phyloP scores from a whole-genome alignment of 2,329 filamentous ascomycete species.

The Fusarium verticillioides region DNA sequence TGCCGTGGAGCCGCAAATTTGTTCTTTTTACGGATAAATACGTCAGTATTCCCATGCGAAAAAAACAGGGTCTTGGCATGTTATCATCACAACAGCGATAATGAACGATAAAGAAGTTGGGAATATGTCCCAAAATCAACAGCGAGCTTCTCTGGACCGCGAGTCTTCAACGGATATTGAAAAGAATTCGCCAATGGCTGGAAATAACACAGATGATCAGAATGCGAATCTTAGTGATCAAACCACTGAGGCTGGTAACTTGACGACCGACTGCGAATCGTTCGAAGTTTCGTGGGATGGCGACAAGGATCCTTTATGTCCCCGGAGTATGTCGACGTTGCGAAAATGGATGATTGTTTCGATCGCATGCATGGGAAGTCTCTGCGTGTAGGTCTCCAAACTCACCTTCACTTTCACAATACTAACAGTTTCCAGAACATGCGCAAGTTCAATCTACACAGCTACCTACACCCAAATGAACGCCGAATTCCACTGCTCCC shows the following conservation, averaged over 20 bases:
- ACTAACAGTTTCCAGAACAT: constrained; percentile 65
- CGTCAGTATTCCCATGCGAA: neutral
- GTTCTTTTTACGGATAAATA: neutral
- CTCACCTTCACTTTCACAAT: fast-evolving
- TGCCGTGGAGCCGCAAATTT: constrained; percentile 10
- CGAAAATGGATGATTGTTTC: constrained; percentile 32
- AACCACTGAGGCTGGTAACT: constrained; percentile 9
- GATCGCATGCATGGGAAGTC: constrained; percentile 24
- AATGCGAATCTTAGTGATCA: constrained; percentile 17
- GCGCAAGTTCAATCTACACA: constrained; percentile 79
- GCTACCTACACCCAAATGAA: constrained; percentile 34
- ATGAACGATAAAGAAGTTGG: neutral
- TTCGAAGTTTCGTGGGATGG: constrained; percentile 22
- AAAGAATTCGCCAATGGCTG: neutral
- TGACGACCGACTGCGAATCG: neutral
- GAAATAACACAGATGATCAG: neutral
- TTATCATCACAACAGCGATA: neutral
- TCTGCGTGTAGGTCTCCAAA: constrained; percentile 19
- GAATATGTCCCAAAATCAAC: neutral
- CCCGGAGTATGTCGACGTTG: constrained; percentile 17
- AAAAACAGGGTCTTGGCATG: neutral
- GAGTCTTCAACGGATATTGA: neutral
- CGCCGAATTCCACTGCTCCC: constrained; percentile 24
- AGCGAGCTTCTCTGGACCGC: neutral
- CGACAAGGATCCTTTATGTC: constrained; percentile 23